These are phyloP conservation scores for Ceratocystiopsis sp. DNA, from an alignment of 2,329 filamentous ascomycete genomes.

Conservation along the genomic window DNA sequence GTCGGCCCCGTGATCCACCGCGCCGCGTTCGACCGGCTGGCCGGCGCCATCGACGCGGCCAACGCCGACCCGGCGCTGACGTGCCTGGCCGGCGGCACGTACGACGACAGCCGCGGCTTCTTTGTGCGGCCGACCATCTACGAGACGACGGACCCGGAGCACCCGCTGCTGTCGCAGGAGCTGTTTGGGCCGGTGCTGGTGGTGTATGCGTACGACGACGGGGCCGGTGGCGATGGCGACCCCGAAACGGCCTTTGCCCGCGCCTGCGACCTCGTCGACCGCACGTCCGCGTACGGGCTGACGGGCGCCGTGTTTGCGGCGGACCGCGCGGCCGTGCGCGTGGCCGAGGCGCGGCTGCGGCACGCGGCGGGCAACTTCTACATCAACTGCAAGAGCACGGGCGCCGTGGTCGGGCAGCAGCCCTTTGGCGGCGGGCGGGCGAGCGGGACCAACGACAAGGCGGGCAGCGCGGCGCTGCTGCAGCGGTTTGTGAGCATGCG, in stretches of 20 bases:
- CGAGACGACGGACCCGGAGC: conserved; percentile 21
- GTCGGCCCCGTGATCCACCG: conserved; percentile 32
- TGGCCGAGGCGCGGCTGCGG: conserved; percentile 32
- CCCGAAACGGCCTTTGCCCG: conserved; percentile 27
- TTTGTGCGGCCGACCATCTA: conserved; percentile 31
- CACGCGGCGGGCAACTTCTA: conserved; percentile 41
- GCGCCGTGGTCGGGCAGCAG: conserved; percentile 37
- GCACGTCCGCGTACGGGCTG: conserved; percentile 50
- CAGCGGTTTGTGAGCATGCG: conserved; percentile 32
- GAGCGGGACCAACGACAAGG: conserved; percentile 40
- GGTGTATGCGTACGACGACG: conserved; percentile 30
- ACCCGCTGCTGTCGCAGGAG: conserved; percentile 27
- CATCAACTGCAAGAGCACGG: conserved; percentile 40
- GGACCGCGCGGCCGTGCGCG: conserved; percentile 27
- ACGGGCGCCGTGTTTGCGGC: conserved; percentile 33
- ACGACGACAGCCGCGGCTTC: conserved; percentile 25
- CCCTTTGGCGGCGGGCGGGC: conserved; percentile 34
- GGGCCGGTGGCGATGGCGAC: conserved; percentile 19
- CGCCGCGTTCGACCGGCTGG: conserved; percentile 27
- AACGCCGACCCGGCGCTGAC: conserved; percentile 25
- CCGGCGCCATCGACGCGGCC: conserved; percentile 25
- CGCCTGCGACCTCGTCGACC: conserved; percentile 48
- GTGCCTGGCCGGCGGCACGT: conserved; percentile 26
- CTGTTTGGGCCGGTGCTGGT: conserved; percentile 31
- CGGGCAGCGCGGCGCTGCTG: conserved; percentile 31